A percentile compares a stretch with the other conserved stretches of the same genome.
Conservation (phyloP, 768 basidiomycete species). For the Clitopilus passeckerianus region DNA sequence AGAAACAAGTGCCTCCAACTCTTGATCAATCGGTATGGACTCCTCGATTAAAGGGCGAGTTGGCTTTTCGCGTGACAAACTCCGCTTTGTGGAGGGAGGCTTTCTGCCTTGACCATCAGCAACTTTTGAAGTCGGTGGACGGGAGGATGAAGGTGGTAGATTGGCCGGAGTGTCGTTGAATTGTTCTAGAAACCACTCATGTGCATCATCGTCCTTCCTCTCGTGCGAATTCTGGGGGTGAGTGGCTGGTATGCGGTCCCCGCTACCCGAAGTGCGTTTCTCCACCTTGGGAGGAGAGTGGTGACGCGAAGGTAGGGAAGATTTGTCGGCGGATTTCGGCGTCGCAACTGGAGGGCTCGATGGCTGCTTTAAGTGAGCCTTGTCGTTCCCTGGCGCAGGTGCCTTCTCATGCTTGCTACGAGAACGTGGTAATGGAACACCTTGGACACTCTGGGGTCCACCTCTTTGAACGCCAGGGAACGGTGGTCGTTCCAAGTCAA, state of each 20-base stretch:
- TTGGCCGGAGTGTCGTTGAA: constrained; percentile 31
- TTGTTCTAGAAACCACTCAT: constrained; percentile 59
- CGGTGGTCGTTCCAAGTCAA: too few relatives aligned
- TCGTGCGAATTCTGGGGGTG: neutral
- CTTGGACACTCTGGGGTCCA: too few relatives aligned
- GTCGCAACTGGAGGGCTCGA: neutral
- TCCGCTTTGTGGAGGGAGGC: constrained; percentile 25
- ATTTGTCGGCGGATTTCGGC: neutral
- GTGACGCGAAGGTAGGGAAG: neutral
- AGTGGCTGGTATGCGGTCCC: constrained; percentile 4
- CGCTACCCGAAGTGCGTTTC: constrained; percentile 3
- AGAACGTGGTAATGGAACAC: neutral
- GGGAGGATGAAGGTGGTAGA: constrained; percentile 17
- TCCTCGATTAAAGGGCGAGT: constrained; percentile 15
- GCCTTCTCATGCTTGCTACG: neutral
- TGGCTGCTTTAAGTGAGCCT: neutral
- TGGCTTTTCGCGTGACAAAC: constrained; percentile 39
- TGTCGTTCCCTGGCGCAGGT: neutral
- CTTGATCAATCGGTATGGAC: constrained; percentile 1
- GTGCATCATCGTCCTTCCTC: constrained; percentile 42
- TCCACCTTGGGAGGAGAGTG: neutral
- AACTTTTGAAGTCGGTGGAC: constrained; percentile 20
- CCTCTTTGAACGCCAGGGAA: too few relatives aligned
- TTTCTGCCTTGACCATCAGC: constrained; percentile 11
- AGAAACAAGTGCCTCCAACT: constrained; percentile 13